Base-by-base conservation (phyloP, 148 eudicot genomes). In the Persicaria tinctoria region DNA sequence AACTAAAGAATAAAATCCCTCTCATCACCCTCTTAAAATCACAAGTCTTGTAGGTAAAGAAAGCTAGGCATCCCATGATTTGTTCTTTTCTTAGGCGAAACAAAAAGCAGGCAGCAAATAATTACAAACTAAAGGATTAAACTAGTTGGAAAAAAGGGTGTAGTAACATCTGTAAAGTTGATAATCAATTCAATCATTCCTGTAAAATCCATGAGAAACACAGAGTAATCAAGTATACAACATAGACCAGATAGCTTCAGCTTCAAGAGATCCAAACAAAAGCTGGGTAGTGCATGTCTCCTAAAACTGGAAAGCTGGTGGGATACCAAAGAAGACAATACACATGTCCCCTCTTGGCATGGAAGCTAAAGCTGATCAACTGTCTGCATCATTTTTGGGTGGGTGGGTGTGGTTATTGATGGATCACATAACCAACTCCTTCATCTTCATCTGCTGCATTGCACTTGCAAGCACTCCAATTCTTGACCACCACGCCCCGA, bases 111-210 rank as follows among this genome's bases (percentile, higher is more conserved):
- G 3, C 41, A 32, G 41, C 41, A 32, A 32, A 32, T 2, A 32
- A 32, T 1, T 32, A 32, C 41, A 32, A 1, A 32, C 3, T 32
- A 32, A 32, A 32, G 41, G 41, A 32, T 32, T 32, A 32, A 32
- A 32, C 41, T 32, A 32, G 41, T 32, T 32, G 41, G 41, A 32
- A 32, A 32, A 32, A 32, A 32, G 41, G 41, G 41, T 2, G 41
- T 60, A 60, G 10, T 27, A 60, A 23, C 68, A 60, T 60, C 14
- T 60, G 66, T 60, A 60, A 60, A 60, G 66, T 41, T 60, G 41
- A 23, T 20, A 60, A 23, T 60, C 66, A 23, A 20, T 60, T 23
- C 68, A 60, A 60, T 60, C 68, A 60, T 60, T 55, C 64, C 59
- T 55, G 16, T 55, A 14, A n/a, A 57, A 57, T 27, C 11, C 68